Base-by-base conservation (phyloP, 1,139 yeast species). In the Yamadazyma kanchanaburiensis region DNA sequence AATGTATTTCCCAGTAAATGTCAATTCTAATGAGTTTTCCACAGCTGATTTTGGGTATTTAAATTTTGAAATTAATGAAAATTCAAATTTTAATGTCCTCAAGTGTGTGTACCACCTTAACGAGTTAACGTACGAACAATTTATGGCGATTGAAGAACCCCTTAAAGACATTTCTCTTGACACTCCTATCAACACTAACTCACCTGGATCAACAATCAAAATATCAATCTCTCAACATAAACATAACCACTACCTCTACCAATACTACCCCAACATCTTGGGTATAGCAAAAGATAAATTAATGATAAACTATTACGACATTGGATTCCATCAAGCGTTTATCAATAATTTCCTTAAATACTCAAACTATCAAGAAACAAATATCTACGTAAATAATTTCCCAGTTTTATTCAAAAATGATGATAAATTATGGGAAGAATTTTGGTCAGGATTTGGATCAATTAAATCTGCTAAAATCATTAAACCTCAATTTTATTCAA, bases 331-430 rank as follows among this genome's bases (percentile, higher is more conserved):
- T 26, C 15, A 34, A 2, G 21, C 30, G 2, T 10, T 42, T 8
- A 28, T 38, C 3, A 34, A 33, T 23, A 26, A 20, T 8, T 39
- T 34, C 21, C n/a, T 28, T 13, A 35, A 33, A 33, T 41, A 41
- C 26, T 41, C 51, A 25, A 65, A 66, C 40, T 65, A 60, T 42
- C 84, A 77, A 49, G 81, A 75, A 43, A 73, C 82, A 2, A 77
- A 77, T 45, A 59, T 77, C 25, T 77, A 77, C 44, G 74, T 77
- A 13, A 74, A 69, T 35, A 74, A 74, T 42, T 54, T 77, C 22
- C 71, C 81, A 0, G 45, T 60, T 5, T 39, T 59, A 5, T 65
- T 71, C 31, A 63, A 60, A 17, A 63, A 65, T 38, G 48, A 65
- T 37, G 72, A 66, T 45, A 40, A 37, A 7, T 40, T 55, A 14